A percentile compares a stretch with the other conserved stretches of the same genome.
These are phyloP conservation scores for Datura wrightii DNA, from an alignment of 257 asterid species.

Conservation along the genomic window DNA sequence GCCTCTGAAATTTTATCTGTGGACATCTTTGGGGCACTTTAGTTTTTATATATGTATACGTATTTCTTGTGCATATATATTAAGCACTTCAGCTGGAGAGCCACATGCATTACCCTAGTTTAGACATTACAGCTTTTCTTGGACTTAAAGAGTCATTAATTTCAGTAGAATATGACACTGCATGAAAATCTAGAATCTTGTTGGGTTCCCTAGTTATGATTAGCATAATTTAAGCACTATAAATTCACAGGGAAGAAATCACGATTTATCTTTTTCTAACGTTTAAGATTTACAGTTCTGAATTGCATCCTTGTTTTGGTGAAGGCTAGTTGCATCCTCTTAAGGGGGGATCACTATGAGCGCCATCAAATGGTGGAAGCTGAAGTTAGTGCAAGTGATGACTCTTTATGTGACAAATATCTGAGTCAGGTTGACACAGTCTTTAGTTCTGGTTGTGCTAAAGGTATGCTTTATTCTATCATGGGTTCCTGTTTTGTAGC, in stretches of 20 bases:
- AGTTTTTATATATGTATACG: not conserved
- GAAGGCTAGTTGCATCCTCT: slow-evolving; percentile 78
- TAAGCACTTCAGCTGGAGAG: slow-evolving; percentile 9
- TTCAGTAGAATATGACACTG: slow-evolving; percentile 15
- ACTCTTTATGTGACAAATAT: slow-evolving; percentile 61
- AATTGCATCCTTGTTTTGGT: slow-evolving; percentile 41
- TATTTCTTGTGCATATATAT: not conserved
- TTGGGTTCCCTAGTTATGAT: slow-evolving; percentile 25
- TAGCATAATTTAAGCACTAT: slow-evolving; percentile 8
- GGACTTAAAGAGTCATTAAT: not conserved
- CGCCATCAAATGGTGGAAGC: slow-evolving; percentile 50
- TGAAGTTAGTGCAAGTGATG: slow-evolving; percentile 57
- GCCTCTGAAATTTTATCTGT: not conserved
- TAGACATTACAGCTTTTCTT: slow-evolving; percentile 9
- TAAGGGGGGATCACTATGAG: slow-evolving; percentile 68
- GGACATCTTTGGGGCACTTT: not conserved
- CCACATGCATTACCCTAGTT: slow-evolving; percentile 19
- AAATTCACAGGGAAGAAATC: slow-evolving; percentile 3
- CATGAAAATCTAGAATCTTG: slow-evolving; percentile 15
- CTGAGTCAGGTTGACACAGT: slow-evolving; percentile 58
- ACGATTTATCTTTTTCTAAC: not conserved
- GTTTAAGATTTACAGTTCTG: slow-evolving; percentile 26
- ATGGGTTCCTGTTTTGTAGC: not conserved
- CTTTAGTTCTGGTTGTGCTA: slow-evolving; percentile 62
- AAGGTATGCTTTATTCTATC: slow-evolving; percentile 55